phyloP scores from a whole-genome alignment of 1,284 basidiomycete species.

The Farysia itapuensis region DNA sequence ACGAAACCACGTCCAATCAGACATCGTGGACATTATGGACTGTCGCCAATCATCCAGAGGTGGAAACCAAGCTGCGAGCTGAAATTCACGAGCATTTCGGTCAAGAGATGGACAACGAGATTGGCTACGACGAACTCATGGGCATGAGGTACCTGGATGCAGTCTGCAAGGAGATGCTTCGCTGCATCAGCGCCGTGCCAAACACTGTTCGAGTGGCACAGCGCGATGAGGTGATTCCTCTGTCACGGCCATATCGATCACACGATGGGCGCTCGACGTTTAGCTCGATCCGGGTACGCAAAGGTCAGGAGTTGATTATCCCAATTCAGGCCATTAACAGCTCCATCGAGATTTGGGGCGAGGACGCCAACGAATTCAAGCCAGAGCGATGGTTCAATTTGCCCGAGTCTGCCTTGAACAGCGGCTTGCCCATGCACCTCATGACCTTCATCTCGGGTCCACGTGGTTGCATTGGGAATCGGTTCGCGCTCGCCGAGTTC shows the following conservation, averaged over 20 bases:
- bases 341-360: constrained; percentile 39
- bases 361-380: constrained; percentile 34
- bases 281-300: constrained; percentile 33
- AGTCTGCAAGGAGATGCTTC: constrained; percentile 47
- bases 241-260: constrained; percentile 36
- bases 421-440: constrained; percentile 29
- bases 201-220: constrained; percentile 36
- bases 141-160: constrained; percentile 46
- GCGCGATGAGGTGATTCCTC: constrained; percentile 39
- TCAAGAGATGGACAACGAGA: constrained; percentile 17
- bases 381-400: constrained; percentile 52
- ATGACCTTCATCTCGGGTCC: constrained; percentile 53
- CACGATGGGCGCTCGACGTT: constrained; percentile 34
- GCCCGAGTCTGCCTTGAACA: constrained; percentile 12
- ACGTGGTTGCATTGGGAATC: constrained; percentile 48
- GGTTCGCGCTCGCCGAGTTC: constrained; percentile 53
- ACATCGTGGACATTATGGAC: constrained; percentile 49
- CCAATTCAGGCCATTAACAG: constrained; percentile 43
- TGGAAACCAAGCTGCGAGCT: constrained; percentile 41
- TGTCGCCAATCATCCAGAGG: constrained; percentile 22
- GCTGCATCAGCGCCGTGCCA: constrained; percentile 36
- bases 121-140: constrained; percentile 44
- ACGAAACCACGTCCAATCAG: constrained; percentile 56
- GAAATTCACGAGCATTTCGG: constrained; percentile 45
- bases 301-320: constrained; percentile 38